A percentile compares a stretch with the other conserved stretches of the same genome.
Conservation (phyloP, 2,329 filamentous ascomycete genomes). For the Hypoxylon sp. region DNA sequence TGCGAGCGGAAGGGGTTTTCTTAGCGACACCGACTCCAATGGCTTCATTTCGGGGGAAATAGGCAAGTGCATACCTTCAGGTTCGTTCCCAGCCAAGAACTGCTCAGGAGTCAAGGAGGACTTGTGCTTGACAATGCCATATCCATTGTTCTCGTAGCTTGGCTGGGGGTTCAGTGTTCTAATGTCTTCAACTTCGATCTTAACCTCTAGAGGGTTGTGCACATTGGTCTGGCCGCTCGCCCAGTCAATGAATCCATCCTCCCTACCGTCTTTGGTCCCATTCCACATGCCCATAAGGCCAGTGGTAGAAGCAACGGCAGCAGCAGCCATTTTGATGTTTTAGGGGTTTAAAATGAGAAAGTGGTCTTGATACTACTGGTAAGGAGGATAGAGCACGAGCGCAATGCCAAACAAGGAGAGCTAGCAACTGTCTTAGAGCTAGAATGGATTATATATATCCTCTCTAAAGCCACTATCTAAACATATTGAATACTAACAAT, state of each 20-base stretch:
- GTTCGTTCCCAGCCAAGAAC: constrained; percentile 48
- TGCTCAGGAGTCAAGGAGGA: constrained; percentile 48
- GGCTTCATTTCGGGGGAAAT: neutral
- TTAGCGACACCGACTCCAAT: constrained; percentile 22
- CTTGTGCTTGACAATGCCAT: constrained; percentile 50
- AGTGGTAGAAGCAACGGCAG: constrained; percentile 47
- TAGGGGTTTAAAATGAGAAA: constrained; percentile 8
- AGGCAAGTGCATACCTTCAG: constrained; percentile 43
- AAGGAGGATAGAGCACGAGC: constrained; percentile 12
- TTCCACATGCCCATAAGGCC: constrained; percentile 53
- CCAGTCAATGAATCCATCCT: constrained; percentile 50
- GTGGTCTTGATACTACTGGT: constrained; percentile 10
- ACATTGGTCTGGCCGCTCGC: constrained; percentile 49
- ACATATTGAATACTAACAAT: neutral
- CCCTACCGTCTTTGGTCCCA: constrained; percentile 48
- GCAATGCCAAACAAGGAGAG: constrained; percentile 15
- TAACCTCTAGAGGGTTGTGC: constrained; percentile 48
- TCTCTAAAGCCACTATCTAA: constrained; percentile 20
- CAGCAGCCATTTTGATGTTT: constrained; percentile 45
- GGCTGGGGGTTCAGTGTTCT: constrained; percentile 46
- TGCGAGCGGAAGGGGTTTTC: neutral
- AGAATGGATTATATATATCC: constrained; percentile 38
- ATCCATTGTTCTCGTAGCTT: constrained; percentile 46
- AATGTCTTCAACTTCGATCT: constrained; percentile 50
- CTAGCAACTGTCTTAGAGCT: neutral